Evolutionary conservation across 345 rosid species (phyloP).

Genomic region (Sonneratia caseolaris): DNA sequence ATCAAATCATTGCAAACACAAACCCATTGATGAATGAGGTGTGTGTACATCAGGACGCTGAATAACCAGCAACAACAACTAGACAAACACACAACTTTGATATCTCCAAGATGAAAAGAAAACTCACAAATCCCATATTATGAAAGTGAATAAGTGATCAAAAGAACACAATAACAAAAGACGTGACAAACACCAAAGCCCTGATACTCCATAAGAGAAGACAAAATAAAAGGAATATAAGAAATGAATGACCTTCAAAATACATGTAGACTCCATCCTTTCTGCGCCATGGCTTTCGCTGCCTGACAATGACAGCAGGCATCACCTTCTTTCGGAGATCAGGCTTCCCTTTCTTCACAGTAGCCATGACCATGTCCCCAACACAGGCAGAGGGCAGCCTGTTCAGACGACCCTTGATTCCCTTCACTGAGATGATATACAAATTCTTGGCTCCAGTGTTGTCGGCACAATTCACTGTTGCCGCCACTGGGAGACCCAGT

Average conservation of each 20-base stretch:
- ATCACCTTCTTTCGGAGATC: slow-evolving; percentile 78
- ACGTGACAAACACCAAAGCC: background rate
- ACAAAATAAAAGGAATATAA: background rate
- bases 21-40: background rate
- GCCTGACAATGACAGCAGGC: slow-evolving; percentile 94
- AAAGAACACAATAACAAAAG: background rate
- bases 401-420: no score
- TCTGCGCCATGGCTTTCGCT: slow-evolving; percentile 96
- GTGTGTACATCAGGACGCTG: slow-evolving; percentile 11
- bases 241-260: slow-evolving; percentile 46
- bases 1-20: slow-evolving; percentile 9
- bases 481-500: no score
- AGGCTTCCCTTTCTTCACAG: slow-evolving; percentile 92
- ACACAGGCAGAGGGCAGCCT: no score
- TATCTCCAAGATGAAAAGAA: no score
- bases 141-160: background rate
- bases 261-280: slow-evolving; percentile 98
- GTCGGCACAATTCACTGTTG: no score
- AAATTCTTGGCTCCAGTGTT: no score
- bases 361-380: slow-evolving; percentile 56
- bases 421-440: no score
- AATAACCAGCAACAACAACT: slow-evolving; percentile 16
- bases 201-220: background rate
- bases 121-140: no score
- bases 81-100: no score